Conservation (phyloP, 1,139 yeast genomes). For the Scheffersomyces lignicola region DNA sequence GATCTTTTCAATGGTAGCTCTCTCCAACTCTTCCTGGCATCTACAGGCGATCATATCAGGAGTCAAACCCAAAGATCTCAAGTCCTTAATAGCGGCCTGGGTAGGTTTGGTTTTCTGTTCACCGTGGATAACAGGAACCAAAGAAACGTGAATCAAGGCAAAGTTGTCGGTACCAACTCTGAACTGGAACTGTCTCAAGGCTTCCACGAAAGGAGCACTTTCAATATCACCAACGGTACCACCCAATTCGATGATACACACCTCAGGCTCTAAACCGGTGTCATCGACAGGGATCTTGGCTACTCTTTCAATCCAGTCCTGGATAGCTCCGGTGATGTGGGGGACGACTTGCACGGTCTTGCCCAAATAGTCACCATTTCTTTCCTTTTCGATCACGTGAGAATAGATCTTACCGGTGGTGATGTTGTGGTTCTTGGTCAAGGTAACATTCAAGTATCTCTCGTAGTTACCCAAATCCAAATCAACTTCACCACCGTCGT, state of each 20-base stretch:
- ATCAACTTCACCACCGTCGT: constrained; percentile 99
- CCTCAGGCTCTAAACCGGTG: constrained; percentile 84
- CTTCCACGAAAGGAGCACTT: constrained; percentile 98
- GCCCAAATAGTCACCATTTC: constrained; percentile 96
- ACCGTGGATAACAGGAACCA: constrained; percentile 96
- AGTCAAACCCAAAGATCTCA: constrained; percentile 89
- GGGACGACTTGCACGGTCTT: constrained; percentile 99
- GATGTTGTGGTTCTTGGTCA: constrained; percentile 92
- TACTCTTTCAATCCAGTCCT: constrained; percentile 97
- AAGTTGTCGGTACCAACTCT: constrained; percentile 93
- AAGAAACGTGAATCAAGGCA: constrained; percentile 93
- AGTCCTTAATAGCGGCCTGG: constrained; percentile 96
- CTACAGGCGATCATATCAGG: constrained; percentile 99
- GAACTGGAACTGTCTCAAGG: constrained; percentile 97
- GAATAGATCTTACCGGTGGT: constrained; percentile 98
- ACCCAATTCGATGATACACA: constrained; percentile 95
- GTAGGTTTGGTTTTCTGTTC: constrained; percentile 99
- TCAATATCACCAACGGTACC: constrained; percentile 99
- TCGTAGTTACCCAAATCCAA: constrained; percentile 97
- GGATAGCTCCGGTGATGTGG: constrained; percentile 94
- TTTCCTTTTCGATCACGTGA: constrained; percentile 89
- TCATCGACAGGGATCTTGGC: constrained; percentile 91
- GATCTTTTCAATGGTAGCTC: constrained; percentile 85
- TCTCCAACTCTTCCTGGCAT: constrained; percentile 81
- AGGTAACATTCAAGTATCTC: constrained; percentile 89